Percentiles rank a stretch among this genome's conserved stretches.
These are phyloP conservation scores for Auricularia sp. DNA, from an alignment of 768 basidiomycete species.

Conservation along the genomic window DNA sequence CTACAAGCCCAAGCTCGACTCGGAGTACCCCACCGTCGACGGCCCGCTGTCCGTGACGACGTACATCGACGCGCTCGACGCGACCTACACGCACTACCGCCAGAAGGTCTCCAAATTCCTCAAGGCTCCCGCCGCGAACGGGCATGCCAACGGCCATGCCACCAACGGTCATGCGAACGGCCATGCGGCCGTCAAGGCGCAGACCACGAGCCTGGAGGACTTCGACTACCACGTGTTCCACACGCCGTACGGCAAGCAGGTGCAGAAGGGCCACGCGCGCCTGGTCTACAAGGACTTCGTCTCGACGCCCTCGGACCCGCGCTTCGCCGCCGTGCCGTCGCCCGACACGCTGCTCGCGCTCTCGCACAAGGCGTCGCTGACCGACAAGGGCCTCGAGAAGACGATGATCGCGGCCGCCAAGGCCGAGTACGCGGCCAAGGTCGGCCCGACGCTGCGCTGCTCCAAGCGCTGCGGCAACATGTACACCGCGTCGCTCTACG, in stretches of 20 bases:
- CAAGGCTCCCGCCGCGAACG: conserved; percentile 32
- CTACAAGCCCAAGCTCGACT: conserved; percentile 94
- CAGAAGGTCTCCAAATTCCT: conserved; percentile 60
- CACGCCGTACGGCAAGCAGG: conserved; percentile 97
- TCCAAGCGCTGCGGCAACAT: conserved; percentile 93
- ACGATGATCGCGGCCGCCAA: conserved; percentile 78
- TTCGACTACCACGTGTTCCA: conserved; percentile 95
- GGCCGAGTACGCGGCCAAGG: conserved; percentile 58
- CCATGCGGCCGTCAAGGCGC: conserved; percentile 18
- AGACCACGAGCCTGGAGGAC: conserved; percentile 51
- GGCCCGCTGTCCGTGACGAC: conserved; percentile 93
- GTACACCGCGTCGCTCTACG: conserved; percentile 95
- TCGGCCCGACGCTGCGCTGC: conserved; percentile 75
- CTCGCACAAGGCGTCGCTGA: conserved; percentile 62
- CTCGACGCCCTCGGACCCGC: conserved; percentile 54
- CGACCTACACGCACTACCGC: conserved; percentile 75
- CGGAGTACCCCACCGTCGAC: conserved; percentile 94
- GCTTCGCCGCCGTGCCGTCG: conserved; percentile 59
- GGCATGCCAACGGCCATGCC: conserved; percentile 22
- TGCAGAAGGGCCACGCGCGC: conserved; percentile 92
- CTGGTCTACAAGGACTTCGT: conserved; percentile 89
- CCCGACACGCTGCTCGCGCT: conserved; percentile 60
- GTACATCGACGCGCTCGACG: conserved; percentile 89
- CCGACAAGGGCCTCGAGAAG: conserved; percentile 95
- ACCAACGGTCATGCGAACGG: conserved; percentile 20